Evolutionary conservation across 2,329 filamentous ascomycete species (phyloP), one percentile per base, ranked within the genome.

Genomic region (Aspergillus fumigatus): DNA sequence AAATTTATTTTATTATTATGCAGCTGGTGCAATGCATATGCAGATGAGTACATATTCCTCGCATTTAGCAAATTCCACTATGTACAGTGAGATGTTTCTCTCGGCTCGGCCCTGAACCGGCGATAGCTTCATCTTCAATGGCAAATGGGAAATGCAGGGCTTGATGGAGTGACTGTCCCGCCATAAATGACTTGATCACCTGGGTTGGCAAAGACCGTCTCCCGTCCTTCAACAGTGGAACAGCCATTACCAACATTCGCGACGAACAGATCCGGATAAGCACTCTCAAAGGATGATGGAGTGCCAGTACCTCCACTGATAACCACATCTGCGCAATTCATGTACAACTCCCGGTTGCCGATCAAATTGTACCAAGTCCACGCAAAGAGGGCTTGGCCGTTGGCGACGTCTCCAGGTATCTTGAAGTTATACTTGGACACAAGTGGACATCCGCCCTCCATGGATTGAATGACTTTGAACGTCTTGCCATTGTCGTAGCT

Each of bases 301-400:
- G 32, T 55, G 17, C 54, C 55, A 43, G 49, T 53, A 1, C 55
- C 55, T 10, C 65, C 67, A 6, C 69, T 63, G 29, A 90, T 84
- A 61, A 80, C 82, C 65, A 91, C 80, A 41, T 81, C 77, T 5
- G 88, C 88, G 70, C 88, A 92, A 73, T 89, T 89, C 86, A 89
- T 89, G 80, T 92, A 92, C 82, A 88, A 88, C 71, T 92, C 88
- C 52, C 88, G 81, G 74, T 90, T 90, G 25, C 88, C 88, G 43
- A 86, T 73, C 58, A 83, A 74, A 76, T 90, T 90, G 75, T 88
- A 86, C 86, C 85, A 88, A 40, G 84, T 84, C 89, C 89, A 91
- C 48, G 84, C 84, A 55, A 91, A 82, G 54, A 91, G 69, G 60
- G 83, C 86, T 25, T 84, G 64, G 19, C 80, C 70, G 76, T 78